Evolutionary conservation across 768 basidiomycete species (phyloP).

Genomic region (Boletus coccyginus): DNA sequence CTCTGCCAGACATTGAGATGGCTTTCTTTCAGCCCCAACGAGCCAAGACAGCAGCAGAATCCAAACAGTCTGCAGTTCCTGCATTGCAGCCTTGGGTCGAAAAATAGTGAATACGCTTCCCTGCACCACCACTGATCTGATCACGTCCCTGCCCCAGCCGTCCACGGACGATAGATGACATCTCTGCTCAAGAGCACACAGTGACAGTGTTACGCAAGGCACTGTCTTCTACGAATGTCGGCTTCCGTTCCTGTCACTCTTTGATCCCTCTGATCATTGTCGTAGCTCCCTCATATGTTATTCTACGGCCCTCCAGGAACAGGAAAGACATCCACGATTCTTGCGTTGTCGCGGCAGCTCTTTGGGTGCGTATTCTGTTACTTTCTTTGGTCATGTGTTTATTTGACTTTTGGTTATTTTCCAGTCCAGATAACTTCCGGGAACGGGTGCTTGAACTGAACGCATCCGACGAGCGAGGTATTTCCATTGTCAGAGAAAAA

Average conservation of each 20-base stretch:
- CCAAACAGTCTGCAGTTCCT: slow-evolving; percentile 51
- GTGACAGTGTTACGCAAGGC: slow-evolving; percentile 90
- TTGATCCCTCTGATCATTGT: slow-evolving; percentile 10
- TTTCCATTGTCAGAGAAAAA: slow-evolving; percentile 95
- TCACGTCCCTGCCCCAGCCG: slow-evolving; percentile 52
- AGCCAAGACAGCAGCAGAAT: slow-evolving; percentile 36
- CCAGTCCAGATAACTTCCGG: slow-evolving; percentile 90
- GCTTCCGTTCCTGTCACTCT: not conserved
- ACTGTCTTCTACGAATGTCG: slow-evolving; percentile 86
- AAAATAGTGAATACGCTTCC: slow-evolving; percentile 76
- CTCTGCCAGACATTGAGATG: slow-evolving; percentile 36
- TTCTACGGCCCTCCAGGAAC: slow-evolving; percentile 99
- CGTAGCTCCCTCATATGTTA: slow-evolving; percentile 95
- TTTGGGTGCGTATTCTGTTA: slow-evolving; percentile 68
- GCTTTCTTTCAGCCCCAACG: slow-evolving; percentile 61
- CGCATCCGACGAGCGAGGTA: slow-evolving; percentile 98
- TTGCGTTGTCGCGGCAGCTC: slow-evolving; percentile 88
- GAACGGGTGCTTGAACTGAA: slow-evolving; percentile 95
- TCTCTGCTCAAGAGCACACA: slow-evolving; percentile 96
- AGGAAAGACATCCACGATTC: slow-evolving; percentile 97
- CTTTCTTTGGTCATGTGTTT: not conserved
- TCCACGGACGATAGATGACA: slow-evolving; percentile 96
- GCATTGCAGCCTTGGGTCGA: slow-evolving; percentile 93
- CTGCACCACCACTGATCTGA: not conserved
- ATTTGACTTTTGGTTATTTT: not conserved